Evolutionary conservation across 352 stramenopile genomes (phyloP).

Genomic region (Aphanomyces euteiches): DNA sequence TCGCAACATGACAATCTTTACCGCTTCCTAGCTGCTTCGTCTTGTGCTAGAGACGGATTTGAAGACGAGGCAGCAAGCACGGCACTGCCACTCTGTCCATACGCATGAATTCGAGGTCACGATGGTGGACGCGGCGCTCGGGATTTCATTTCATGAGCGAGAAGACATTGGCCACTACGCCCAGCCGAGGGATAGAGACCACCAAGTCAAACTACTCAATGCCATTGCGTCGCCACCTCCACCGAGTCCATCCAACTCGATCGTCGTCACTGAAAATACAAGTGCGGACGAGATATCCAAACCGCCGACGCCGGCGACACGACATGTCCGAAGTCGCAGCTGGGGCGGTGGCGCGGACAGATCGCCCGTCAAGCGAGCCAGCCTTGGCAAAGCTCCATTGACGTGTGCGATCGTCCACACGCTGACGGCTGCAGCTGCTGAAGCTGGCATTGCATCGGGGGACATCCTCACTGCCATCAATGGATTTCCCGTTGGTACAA

Average conservation of each 20-base stretch:
- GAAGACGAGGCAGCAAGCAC: slow-evolving; percentile 35
- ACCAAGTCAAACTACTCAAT: slow-evolving; percentile 11
- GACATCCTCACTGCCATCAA: slow-evolving; percentile 72
- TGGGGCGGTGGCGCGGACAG: not conserved
- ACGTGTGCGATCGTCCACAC: slow-evolving; percentile 11
- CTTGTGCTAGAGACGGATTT: slow-evolving; percentile 68
- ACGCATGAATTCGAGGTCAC: not conserved
- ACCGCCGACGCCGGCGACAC: not conserved
- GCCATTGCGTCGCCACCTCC: slow-evolving; percentile 14
- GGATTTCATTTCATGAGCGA: not conserved
- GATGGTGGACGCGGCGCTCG: not conserved
- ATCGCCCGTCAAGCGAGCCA: too few relatives aligned
- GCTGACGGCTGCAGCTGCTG: not conserved
- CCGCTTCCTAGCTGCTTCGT: slow-evolving; percentile 46
- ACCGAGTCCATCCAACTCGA: not conserved
- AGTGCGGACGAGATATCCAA: not conserved
- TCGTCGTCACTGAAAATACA: not conserved
- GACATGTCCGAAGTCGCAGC: slow-evolving; percentile 14
- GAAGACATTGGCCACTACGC: not conserved
- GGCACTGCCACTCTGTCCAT: not conserved
- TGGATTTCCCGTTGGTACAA: slow-evolving; percentile 59
- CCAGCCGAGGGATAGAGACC: not conserved
- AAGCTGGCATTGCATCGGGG: slow-evolving; percentile 45
- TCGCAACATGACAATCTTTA: not conserved
- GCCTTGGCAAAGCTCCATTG: too few relatives aligned